Conservation (phyloP, 306 rosid species). For the Prunus mongolica region DNA sequence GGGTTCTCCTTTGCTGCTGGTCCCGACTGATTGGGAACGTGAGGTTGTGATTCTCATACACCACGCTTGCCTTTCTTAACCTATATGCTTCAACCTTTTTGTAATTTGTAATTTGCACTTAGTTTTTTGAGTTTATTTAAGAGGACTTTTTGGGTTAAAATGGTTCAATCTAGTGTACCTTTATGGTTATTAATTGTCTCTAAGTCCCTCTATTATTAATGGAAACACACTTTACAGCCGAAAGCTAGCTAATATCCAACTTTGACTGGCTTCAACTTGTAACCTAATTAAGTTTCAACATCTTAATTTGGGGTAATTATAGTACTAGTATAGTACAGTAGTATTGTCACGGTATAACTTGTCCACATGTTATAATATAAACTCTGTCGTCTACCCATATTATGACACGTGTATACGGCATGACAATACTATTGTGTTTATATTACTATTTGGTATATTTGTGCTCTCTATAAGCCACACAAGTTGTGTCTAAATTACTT, state of each 20-base stretch:
- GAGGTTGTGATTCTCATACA: conserved; percentile 22
- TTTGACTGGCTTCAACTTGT: not conserved
- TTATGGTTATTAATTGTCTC: not conserved
- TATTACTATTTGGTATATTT: no score
- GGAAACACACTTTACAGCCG: conserved; percentile 18
- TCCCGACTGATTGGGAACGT: conserved; percentile 39
- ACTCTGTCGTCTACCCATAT: rapidly evolving
- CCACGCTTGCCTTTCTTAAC: conserved; percentile 37
- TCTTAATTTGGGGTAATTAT: not conserved
- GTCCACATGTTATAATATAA: no score
- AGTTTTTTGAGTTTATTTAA: not conserved
- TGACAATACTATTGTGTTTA: no score
- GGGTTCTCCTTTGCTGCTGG: conserved; percentile 28
- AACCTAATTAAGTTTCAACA: not conserved
- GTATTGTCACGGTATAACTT: no score
- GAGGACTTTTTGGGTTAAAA: not conserved
- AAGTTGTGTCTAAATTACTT: no score
- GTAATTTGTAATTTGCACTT: not conserved
- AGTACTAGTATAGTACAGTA: no score
- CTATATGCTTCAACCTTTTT: conserved; percentile 14
- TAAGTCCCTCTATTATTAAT: not conserved
- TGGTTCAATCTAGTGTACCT: not conserved
- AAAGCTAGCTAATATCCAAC: conserved; percentile 10
- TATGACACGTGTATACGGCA: no score
- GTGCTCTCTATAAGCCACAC: no score